Evolutionary conservation across 768 basidiomycete species (phyloP), one percentile per base, ranked within the genome.

Genomic region (Lactarius sanguifluus): DNA sequence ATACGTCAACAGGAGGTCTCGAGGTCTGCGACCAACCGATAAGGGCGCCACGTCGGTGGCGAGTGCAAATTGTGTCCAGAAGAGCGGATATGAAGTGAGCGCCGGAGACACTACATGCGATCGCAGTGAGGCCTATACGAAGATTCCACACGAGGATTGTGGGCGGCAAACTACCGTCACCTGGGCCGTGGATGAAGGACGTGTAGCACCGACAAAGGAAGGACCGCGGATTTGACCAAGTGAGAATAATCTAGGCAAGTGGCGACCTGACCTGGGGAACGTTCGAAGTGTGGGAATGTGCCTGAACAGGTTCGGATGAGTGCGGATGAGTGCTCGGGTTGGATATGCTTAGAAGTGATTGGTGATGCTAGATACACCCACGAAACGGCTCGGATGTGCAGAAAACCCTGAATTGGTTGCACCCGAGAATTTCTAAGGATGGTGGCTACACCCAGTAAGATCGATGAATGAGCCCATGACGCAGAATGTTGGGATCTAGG

Each of bases 81-180:
- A 55, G 12, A 34, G 52, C 61, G 61, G 61, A 62, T 38, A 62
- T 55, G 61, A 62, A 40, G 23, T 38, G 54, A 55, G 52, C 54
- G 54, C 23, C 55, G 52, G 16, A 9, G n/a, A 56, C 52, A 41
- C 40, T 56, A 56, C 61, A 62, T 62, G 54, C 54, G 61, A 62
- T 16, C 61, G n/a, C 36, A 62, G 61, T 50, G 30, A 62, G 61
- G 50, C 50, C 8, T 41, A 20, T 52, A 25, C 8, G 38, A 55
- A 52, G 61, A 52, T 40, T 25, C 50, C 38, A 54, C 61, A 55
- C 36, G 38, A 55, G 61, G 52, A 7, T 56, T 62, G 54, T 55
- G 54, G 61, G 38, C 57, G 36, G 38, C 38, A 25, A 58, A n/a
- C 23, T 23, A 58, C n/a, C 57, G 15, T 30, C 40, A 12, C n/a